Evolutionary conservation across 2,329 filamentous ascomycete species (phyloP).

Genomic region (Aspergillus sp.): DNA sequence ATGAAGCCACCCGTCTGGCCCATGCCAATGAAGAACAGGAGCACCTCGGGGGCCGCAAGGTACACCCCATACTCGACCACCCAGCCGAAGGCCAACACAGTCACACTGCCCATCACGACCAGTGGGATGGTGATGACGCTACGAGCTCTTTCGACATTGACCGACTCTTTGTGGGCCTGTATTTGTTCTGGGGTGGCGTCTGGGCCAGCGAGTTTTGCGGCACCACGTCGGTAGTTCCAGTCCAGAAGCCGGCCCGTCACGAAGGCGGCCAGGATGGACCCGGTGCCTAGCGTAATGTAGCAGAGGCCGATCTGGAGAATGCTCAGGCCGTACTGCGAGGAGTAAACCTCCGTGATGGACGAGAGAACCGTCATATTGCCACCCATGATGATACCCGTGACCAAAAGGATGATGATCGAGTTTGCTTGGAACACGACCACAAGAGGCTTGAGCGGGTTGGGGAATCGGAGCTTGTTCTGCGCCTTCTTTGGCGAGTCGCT

Average conservation of each 20-base stretch:
- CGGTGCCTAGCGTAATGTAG: slow-evolving; percentile 24
- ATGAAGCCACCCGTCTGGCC: slow-evolving; percentile 30
- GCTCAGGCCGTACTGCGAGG: slow-evolving; percentile 35
- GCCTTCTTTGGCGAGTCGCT: slow-evolving; percentile 3
- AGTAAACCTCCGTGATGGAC: slow-evolving; percentile 15
- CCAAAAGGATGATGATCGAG: slow-evolving; percentile 24
- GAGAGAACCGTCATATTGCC: slow-evolving; percentile 20
- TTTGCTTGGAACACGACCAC: slow-evolving; percentile 18
- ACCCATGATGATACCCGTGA: slow-evolving; percentile 10
- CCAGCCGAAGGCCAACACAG: slow-evolving; percentile 31
- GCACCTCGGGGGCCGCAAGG: slow-evolving; percentile 25
- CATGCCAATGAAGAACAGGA: slow-evolving; percentile 29
- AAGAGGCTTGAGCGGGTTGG: slow-evolving; percentile 16
- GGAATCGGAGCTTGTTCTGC: slow-evolving; percentile 7
- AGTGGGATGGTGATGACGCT: slow-evolving; percentile 28
- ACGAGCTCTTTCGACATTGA: slow-evolving; percentile 33
- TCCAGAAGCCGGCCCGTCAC: slow-evolving; percentile 53
- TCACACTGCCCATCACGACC: slow-evolving; percentile 17
- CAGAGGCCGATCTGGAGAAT: slow-evolving; percentile 39
- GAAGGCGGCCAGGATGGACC: slow-evolving; percentile 13
- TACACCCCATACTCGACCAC: slow-evolving; percentile 22
- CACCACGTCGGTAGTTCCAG: slow-evolving; percentile 64
- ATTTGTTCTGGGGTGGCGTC: slow-evolving; percentile 16
- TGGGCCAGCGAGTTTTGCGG: slow-evolving; percentile 26
- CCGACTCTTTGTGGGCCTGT: slow-evolving; percentile 3